Evolutionary conservation across 176 grass and related monocot species (phyloP).

Genomic region (Oryza rufipogon): DNA sequence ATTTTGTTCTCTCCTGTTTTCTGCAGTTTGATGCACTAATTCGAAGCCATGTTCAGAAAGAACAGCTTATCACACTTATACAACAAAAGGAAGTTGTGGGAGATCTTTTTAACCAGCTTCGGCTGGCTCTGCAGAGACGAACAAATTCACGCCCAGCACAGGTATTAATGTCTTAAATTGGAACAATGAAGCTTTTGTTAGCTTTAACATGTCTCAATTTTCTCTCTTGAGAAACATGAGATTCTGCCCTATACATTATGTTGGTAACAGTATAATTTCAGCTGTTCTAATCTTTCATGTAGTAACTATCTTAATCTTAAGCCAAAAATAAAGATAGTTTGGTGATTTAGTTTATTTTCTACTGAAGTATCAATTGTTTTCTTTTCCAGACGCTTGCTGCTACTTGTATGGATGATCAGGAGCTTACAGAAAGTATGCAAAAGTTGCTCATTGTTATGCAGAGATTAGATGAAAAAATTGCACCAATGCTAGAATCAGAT

Average conservation of each 20-base stretch:
- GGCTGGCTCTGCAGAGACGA: conserved; percentile 77
- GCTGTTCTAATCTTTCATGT: neutral
- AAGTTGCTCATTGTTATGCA: conserved; percentile 93
- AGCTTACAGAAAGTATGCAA: conserved; percentile 91
- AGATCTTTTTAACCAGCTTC: conserved; percentile 94
- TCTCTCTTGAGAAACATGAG: neutral
- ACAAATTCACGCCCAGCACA: conserved; percentile 82
- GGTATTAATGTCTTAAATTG: conserved; percentile 65
- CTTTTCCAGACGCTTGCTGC: conserved; percentile 75
- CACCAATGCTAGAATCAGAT: conserved; percentile 84
- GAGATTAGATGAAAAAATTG: conserved; percentile 94
- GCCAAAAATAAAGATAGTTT: conserved; percentile 26
- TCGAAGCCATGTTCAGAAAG: conserved; percentile 64
- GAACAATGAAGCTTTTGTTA: conserved; percentile 20
- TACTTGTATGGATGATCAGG: conserved; percentile 87
- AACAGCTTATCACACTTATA: conserved; percentile 78
- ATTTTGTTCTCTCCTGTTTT: conserved; percentile 21
- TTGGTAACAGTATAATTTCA: conserved; percentile 7
- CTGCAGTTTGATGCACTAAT: conserved; percentile 85
- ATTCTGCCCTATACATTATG: neutral
- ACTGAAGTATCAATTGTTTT: conserved; percentile 23
- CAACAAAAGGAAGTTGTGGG: conserved; percentile 95
- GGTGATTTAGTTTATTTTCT: conserved; percentile 23
- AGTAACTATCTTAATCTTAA: conserved; percentile 9
- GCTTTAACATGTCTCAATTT: conserved; percentile 15